These are phyloP conservation scores for Fonsecaea monophora DNA, from an alignment of 2,329 filamentous ascomycete genomes.

Conservation along the genomic window DNA sequence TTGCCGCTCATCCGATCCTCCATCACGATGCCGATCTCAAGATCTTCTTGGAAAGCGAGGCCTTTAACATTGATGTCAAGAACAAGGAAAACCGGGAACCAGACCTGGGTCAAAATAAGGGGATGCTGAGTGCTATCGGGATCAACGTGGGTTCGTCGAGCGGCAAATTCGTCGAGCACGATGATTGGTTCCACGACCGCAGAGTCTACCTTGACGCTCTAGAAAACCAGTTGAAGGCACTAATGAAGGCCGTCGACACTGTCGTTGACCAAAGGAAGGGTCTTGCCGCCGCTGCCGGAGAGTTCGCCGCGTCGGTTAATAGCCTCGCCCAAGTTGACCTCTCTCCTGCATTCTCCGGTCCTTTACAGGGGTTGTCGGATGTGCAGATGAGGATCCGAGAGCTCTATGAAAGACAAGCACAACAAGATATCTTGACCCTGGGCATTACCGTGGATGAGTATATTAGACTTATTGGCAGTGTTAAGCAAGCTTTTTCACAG, in stretches of 20 bases:
- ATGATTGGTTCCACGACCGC: constrained; percentile 99
- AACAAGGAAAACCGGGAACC: constrained; percentile 94
- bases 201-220: constrained; percentile 92
- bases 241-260: constrained; percentile 91
- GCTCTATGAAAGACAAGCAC: constrained; percentile 93
- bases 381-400: constrained; percentile 93
- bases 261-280: constrained; percentile 92
- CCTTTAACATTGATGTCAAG: constrained; percentile 95
- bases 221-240: constrained; percentile 85
- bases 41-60: constrained; percentile 93
- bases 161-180: constrained; percentile 94
- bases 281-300: constrained; percentile 88
- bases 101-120: constrained; percentile 86
- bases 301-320: constrained; percentile 93
- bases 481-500: constrained; percentile 91
- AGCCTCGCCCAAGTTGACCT: constrained; percentile 91
- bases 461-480: constrained; percentile 90
- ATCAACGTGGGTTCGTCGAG: constrained; percentile 74
- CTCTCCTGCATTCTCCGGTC: constrained; percentile 83
- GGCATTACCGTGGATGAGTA: constrained; percentile 99
- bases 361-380: constrained; percentile 88
- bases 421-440: constrained; percentile 94
- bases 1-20: constrained; percentile 82
- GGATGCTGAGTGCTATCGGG: constrained; percentile 85
- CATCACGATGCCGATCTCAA: constrained; percentile 95